Conservation (phyloP, 257 asterid species). For the Solanum tacnaense region DNA sequence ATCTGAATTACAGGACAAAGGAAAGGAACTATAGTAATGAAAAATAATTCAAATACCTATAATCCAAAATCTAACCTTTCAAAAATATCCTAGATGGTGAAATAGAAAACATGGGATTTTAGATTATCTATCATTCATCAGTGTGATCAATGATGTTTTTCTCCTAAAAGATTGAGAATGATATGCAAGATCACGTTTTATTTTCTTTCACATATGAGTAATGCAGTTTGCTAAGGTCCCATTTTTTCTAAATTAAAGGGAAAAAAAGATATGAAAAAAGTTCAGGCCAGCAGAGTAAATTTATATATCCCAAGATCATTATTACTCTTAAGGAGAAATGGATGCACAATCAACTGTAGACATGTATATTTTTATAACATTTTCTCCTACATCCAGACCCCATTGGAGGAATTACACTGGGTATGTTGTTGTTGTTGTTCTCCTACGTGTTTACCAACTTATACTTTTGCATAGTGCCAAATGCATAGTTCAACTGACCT, state of each 20-base stretch:
- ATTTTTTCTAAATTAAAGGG: background rate
- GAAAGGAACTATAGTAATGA: background rate
- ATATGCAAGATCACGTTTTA: background rate
- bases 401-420: background rate
- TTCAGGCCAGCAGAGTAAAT: background rate
- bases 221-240: background rate
- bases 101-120: background rate
- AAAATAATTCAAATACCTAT: background rate
- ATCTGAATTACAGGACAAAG: background rate
- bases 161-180: background rate
- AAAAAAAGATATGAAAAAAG: background rate
- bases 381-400: background rate
- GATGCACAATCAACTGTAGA: background rate
- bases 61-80: background rate
- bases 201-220: background rate
- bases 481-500: conserved; percentile 33
- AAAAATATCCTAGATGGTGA: background rate
- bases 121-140: background rate
- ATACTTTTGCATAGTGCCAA: background rate
- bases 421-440: background rate
- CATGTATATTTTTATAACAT: background rate
- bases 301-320: background rate
- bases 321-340: background rate
- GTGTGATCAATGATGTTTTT: background rate
- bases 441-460: background rate